phyloP scores from a whole-genome alignment of 2,329 filamentous ascomycete genomes.

The Penicillium griseofulvum region DNA sequence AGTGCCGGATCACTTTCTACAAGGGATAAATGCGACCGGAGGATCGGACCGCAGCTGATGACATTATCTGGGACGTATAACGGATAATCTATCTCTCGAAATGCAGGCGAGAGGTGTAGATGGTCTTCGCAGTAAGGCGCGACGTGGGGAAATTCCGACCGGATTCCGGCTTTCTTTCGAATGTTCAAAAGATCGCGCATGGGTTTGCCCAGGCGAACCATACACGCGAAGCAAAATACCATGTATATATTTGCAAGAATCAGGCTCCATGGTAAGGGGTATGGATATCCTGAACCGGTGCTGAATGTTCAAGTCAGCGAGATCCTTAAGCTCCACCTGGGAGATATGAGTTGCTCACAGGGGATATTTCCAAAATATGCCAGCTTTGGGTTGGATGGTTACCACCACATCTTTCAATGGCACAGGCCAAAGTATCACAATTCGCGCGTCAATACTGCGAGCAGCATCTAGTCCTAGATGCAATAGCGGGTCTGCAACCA shows the following conservation, averaged over 20 bases:
- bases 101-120: slow-evolving; percentile 30
- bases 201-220: slow-evolving; percentile 8
- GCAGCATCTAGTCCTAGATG: slow-evolving; percentile 46
- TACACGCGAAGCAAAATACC: slow-evolving; percentile 25
- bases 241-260: slow-evolving; percentile 47
- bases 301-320: slow-evolving; percentile 24
- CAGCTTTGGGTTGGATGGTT: slow-evolving; percentile 39
- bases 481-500: slow-evolving; percentile 48
- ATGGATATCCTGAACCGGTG: slow-evolving; percentile 46
- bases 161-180: slow-evolving; percentile 27
- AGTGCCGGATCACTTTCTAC: slow-evolving; percentile 44
- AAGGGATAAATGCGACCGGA: slow-evolving; percentile 36
- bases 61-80: slow-evolving; percentile 42
- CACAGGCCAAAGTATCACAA: slow-evolving; percentile 47
- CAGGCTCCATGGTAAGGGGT: slow-evolving; percentile 47
- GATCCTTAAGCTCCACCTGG: neutral
- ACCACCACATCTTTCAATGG: slow-evolving; percentile 43
- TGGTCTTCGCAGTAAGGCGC: slow-evolving; percentile 27
- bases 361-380: slow-evolving; percentile 35
- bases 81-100: slow-evolving; percentile 43
- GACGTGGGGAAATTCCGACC: slow-evolving; percentile 28
- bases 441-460: slow-evolving; percentile 34
- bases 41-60: slow-evolving; percentile 49
- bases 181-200: slow-evolving; percentile 22
- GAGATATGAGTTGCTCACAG: slow-evolving; percentile 20